Evolutionary conservation across 768 basidiomycete species (phyloP), one percentile per base, ranked within the genome.

Genomic region (Trametes coccinea): DNA sequence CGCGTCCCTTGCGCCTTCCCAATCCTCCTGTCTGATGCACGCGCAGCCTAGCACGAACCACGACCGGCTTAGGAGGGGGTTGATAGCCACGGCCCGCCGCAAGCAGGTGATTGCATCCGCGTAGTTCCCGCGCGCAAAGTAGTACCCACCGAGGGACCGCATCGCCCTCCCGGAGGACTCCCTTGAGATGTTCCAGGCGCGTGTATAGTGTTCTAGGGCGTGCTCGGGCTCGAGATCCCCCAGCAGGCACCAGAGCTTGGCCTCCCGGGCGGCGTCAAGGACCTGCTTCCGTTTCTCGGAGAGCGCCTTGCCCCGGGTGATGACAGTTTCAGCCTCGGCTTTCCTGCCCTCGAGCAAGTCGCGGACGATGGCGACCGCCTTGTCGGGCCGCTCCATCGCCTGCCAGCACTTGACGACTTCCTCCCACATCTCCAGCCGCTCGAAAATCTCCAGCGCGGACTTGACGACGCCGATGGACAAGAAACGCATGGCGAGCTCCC

Each of bases 1-100:
- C 0, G 92, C 91, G 47, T 88, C 86, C 57, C 86, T 84, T 2
- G 92, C 96, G 11, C 85, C 88, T 14, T 81, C 82, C 95, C 95
- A 98, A 51, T 87, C 77, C 75, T 97, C 92, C 60, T 79, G 69
- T n/a, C 90, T 82, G 73, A 95, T 85, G 64, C 81, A 87, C 3
- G 94, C 87, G 66, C 96, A 98, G 0, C 97, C 97, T n/a, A 99
- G 83, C 40, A 95, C 84, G 75, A 98, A 99, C 97, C 97, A 98
- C 22, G 92, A 88, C 5, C 92, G 84, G n/a, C 83, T 78, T 57
- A 89, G 79, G 50, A 98, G 78, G 3, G 97, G 96, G 70, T 98
- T 95, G 69, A 99, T 98, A 33, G 79, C 80, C 1, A 95, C 88
- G 1, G 95, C 94, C 43, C 78, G 81, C 61, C 83, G 80, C 56